These are phyloP conservation scores for Fusarium staphyleae DNA, from an alignment of 2,329 filamentous ascomycete genomes.

Conservation along the genomic window DNA sequence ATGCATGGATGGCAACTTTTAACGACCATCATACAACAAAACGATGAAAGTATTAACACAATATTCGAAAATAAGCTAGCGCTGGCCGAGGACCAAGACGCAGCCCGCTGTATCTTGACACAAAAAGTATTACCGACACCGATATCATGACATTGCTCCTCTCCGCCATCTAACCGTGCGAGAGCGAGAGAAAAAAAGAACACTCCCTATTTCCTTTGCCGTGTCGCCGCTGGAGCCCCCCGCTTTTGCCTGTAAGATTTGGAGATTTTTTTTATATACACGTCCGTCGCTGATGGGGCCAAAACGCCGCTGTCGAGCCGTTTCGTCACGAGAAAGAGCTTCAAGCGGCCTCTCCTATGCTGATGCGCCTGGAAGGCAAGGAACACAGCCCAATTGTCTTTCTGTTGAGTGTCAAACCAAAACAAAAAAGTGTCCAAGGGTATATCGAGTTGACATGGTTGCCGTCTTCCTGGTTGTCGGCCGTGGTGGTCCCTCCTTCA, in stretches of 20 bases:
- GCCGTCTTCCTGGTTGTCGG: constrained; percentile 9
- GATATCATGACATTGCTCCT: constrained; percentile 34
- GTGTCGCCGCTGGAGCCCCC: constrained; percentile 21
- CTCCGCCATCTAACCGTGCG: constrained; percentile 33
- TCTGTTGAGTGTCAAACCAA: constrained; percentile 24
- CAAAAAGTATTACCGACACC: constrained; percentile 29
- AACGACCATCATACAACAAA: too few species aligned
- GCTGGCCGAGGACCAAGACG: constrained; percentile 2
- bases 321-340: background rate
- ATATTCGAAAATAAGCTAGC: constrained; percentile 14
- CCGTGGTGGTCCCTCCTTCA: constrained; percentile 9
- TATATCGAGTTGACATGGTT: constrained; percentile 22
- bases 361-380: constrained; percentile 5
- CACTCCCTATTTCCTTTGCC: constrained; percentile 15
- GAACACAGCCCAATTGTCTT: constrained; percentile 2
- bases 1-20: background rate
- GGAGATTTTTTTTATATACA: constrained; percentile 40
- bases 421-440: constrained; percentile 18
- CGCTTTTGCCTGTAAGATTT: constrained; percentile 28
- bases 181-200: constrained; percentile 10
- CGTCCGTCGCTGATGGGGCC: constrained; percentile 22
- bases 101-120: constrained; percentile 31
- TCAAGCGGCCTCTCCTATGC: constrained; percentile 4
- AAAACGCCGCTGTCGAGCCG: background rate
- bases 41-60: background rate